Base-by-base conservation (phyloP, 805 yeast species). In the Metschnikowia hibisci region DNA sequence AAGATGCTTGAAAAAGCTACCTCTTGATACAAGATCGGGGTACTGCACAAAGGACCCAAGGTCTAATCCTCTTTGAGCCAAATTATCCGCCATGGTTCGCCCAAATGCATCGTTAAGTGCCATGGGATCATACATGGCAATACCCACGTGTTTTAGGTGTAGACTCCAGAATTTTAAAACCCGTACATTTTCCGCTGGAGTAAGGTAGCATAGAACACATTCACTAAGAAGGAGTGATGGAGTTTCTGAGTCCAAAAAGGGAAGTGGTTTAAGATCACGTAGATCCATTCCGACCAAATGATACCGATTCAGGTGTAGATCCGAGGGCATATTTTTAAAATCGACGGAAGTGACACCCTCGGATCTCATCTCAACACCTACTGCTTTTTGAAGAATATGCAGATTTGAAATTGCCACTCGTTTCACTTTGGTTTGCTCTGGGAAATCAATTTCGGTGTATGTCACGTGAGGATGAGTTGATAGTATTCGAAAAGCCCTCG, bases 161-260 rank as follows among this genome's bases (percentile, higher is more conserved):
- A 46, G 35, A 4, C 52, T 54, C 63, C 82, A 73, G 54, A 70
- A 73, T 2, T 56, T 41, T 4, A 85, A 47, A 3, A 82, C 71
- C 26, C 61, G 55, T 26, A 49, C 54, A 18, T 83, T 74, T 16
- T 73, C 75, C 10, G 64, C 64, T 1, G 82, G 79, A 4, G 74
- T 67, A 47, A 84, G 54, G 57, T 85, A 85, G 56, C 95, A 86
- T 28, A 86, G 64, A 28, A 87, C 87, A 62, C 93, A 86, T 58
- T 85, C 95, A 48, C 87, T 78, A 14, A 85, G 57, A 2, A 86
- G 61, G 12, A 86, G 54, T 0, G 93, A 84, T 7, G 87, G 86
- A 3, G 61, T 30, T 1, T 54, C 31, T 8, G 53, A 40, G 46
- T 72, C 66, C 27, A 74, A 46, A 14, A 55, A 50, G 6, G 42